phyloP scores from a whole-genome alignment of 441 rosid genomes.

The Hura crepitans region DNA sequence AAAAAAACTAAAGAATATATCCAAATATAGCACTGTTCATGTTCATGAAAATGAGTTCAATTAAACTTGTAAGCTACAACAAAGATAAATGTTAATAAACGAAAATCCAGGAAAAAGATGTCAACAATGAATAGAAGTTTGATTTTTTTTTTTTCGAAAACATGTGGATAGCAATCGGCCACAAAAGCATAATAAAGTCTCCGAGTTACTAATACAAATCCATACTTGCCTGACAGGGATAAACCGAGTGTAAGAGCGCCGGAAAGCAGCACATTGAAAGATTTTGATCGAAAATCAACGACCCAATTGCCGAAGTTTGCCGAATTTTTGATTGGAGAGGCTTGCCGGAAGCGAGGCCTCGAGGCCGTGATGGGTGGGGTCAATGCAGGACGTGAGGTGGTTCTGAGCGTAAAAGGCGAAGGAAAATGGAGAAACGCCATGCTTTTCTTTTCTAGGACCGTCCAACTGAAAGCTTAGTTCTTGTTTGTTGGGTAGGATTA shows the following conservation, averaged over 20 bases:
- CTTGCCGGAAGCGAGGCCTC: constrained; percentile 27
- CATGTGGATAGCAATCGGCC: neutral
- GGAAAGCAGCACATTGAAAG: constrained; percentile 50
- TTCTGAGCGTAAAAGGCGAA: constrained; percentile 28
- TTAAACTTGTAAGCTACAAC: neutral
- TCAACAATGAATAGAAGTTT: neutral
- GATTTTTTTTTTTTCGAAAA: neutral
- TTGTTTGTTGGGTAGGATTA: constrained; percentile 19
- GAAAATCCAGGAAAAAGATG: no score
- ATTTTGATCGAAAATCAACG: constrained; percentile 42
- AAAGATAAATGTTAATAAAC: neutral
- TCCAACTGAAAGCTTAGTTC: constrained; percentile 16
- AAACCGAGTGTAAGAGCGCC: constrained; percentile 66
- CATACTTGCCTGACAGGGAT: constrained; percentile 50
- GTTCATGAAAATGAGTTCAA: neutral
- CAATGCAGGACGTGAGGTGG: constrained; percentile 21
- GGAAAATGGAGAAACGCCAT: constrained; percentile 39
- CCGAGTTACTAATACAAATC: neutral
- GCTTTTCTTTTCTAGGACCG: constrained; percentile 18
- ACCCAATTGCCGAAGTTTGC: constrained; percentile 32
- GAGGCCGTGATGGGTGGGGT: constrained; percentile 25
- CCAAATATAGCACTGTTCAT: neutral
- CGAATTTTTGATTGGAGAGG: constrained; percentile 18
- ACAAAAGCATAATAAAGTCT: neutral
- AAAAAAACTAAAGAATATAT: neutral